Percentiles rank a stretch among this genome's conserved stretches.
phyloP scores from a whole-genome alignment of 2,329 filamentous ascomycete genomes.

The Diaporthe sp. region DNA sequence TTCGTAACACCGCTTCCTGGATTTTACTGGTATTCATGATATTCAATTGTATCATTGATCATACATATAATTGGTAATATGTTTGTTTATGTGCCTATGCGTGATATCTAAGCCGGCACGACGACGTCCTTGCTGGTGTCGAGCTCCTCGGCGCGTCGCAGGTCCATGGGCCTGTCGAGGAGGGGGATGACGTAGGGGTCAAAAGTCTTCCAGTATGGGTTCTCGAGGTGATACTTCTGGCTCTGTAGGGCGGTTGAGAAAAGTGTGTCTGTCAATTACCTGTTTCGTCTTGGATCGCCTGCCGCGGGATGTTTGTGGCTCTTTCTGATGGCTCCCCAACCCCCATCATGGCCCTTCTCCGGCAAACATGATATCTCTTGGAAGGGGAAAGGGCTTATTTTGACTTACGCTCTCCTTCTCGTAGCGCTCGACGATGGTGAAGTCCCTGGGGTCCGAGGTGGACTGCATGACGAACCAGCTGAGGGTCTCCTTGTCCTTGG shows the following conservation, averaged over 20 bases:
- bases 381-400: not conserved
- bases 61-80: not conserved
- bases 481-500: constrained; percentile 78
- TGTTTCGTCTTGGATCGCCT: not conserved
- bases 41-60: not conserved
- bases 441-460: constrained; percentile 75
- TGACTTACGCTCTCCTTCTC: constrained; percentile 71
- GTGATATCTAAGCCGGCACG: constrained; percentile 49
- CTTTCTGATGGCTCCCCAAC: not conserved
- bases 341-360: too few species aligned
- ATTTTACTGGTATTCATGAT: not conserved
- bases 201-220: constrained; percentile 83
- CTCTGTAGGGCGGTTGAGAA: constrained; percentile 51
- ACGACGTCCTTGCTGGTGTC: constrained; percentile 67
- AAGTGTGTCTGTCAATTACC: constrained; percentile 11
- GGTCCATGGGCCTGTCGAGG: constrained; percentile 77
- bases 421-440: constrained; percentile 83
- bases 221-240: constrained; percentile 75
- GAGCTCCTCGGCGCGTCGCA: constrained; percentile 77
- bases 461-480: constrained; percentile 86
- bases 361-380: too few species aligned
- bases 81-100: not conserved
- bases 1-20: too few species aligned
- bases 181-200: constrained; percentile 80
- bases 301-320: not conserved